Evolutionary conservation across 2,329 filamentous ascomycete genomes (phyloP).

Genomic region (Macrophomina phaseolina): DNA sequence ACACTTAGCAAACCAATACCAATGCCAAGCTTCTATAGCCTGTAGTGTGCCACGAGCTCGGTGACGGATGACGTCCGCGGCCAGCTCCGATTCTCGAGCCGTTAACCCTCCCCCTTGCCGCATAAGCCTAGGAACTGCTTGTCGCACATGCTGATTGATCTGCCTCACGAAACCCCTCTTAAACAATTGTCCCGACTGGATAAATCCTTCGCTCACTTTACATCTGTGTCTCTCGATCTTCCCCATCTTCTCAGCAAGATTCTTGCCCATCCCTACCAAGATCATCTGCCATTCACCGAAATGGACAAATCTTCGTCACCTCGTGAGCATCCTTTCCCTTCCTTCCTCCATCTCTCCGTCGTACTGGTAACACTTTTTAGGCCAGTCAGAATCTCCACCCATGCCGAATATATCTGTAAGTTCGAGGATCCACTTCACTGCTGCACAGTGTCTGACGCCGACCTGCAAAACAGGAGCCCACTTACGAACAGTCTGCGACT

Average conservation of each 20-base stretch:
- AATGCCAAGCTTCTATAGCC: not conserved
- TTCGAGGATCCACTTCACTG: not conserved
- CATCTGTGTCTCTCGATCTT: not conserved
- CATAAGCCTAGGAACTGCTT: not conserved
- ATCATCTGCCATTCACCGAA: not conserved
- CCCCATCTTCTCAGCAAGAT: not conserved
- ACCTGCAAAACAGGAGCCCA: not conserved
- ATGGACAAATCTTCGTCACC: not conserved
- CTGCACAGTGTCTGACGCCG: not conserved
- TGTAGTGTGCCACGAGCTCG: constrained; percentile 1
- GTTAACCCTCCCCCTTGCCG: constrained; percentile 4
- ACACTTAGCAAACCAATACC: not conserved
- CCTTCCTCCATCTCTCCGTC: not conserved
- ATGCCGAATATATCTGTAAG: not conserved
- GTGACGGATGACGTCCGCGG: not conserved
- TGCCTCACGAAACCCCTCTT: not conserved
- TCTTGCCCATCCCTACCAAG: not conserved
- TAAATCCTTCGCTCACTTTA: not conserved
- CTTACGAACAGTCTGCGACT: not conserved
- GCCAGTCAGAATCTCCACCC: not conserved
- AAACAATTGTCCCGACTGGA: not conserved
- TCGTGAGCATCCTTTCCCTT: not conserved
- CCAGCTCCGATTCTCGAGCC: not conserved
- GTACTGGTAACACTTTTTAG: not conserved
- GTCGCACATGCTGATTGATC: not conserved